Evolutionary conservation across 2,329 filamentous ascomycete species (phyloP).

Genomic region (Pestalotiopsis sp.): DNA sequence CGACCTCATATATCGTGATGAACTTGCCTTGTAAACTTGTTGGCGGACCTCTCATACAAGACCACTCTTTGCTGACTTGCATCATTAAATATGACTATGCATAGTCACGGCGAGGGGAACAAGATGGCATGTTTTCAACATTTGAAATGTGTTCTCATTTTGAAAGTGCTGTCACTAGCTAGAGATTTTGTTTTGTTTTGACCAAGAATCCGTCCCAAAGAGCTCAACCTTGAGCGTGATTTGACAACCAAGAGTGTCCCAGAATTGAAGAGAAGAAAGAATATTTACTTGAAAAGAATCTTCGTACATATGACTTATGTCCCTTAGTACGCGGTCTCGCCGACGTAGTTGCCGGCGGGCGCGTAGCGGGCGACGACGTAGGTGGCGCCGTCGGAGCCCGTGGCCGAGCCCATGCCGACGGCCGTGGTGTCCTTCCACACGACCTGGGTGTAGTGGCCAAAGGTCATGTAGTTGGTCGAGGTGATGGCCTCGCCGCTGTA

Average conservation of each 20-base stretch:
- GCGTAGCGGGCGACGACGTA: slow-evolving; percentile 10
- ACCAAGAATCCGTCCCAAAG: slow-evolving; percentile 8
- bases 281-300: not conserved
- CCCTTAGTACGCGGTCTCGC: slow-evolving; percentile 4
- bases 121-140: too few relatives aligned
- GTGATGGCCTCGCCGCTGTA: slow-evolving; percentile 8
- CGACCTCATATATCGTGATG: too few relatives aligned
- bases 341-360: slow-evolving; percentile 3
- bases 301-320: not conserved
- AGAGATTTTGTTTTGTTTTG: not conserved
- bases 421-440: slow-evolving; percentile 5
- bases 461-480: slow-evolving; percentile 7
- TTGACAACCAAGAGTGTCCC: not conserved
- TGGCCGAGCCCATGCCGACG: slow-evolving; percentile 3
- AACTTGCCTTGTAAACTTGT: too few relatives aligned
- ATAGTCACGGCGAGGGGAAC: too few relatives aligned
- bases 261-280: not conserved
- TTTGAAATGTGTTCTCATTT: not conserved
- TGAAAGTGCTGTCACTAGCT: not conserved
- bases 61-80: too few relatives aligned
- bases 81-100: too few relatives aligned
- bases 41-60: too few relatives aligned
- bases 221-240: not conserved
- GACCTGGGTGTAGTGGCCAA: slow-evolving; percentile 9
- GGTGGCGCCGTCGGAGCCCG: not conserved